These are phyloP conservation scores for Cryptococcus maquisensis DNA, from an alignment of 1,284 basidiomycete genomes.

Conservation along the genomic window DNA sequence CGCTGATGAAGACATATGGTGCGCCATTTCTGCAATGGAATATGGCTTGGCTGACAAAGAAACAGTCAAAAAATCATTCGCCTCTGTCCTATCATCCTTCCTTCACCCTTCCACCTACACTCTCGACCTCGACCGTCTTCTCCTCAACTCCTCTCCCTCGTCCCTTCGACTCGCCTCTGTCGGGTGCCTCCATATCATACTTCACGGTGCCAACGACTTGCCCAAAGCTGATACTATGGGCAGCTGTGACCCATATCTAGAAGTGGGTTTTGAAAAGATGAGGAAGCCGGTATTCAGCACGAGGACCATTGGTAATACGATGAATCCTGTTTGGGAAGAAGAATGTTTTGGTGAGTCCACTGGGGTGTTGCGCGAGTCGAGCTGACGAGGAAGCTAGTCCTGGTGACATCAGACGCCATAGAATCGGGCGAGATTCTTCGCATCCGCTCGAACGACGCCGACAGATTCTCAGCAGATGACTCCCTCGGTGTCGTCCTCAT, in stretches of 20 bases:
- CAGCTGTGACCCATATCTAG: slow-evolving; percentile 47
- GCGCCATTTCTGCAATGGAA: background rate
- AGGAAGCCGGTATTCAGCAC: slow-evolving; percentile 47
- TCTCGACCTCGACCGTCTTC: slow-evolving; percentile 46
- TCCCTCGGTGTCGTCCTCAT: slow-evolving; percentile 48
- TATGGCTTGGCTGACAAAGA: background rate
- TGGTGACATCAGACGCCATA: slow-evolving; percentile 41
- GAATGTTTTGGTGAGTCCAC: slow-evolving; percentile 36
- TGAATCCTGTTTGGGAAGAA: slow-evolving; percentile 47
- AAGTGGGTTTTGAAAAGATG: slow-evolving; percentile 42
- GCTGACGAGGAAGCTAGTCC: slow-evolving; percentile 19
- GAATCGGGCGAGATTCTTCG: slow-evolving; percentile 44
- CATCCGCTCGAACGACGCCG: slow-evolving; percentile 47
- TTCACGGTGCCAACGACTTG: slow-evolving; percentile 40
- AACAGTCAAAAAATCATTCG: slow-evolving; percentile 39
- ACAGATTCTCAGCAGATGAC: slow-evolving; percentile 51
- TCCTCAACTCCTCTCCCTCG: slow-evolving; percentile 40
- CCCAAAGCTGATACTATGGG: slow-evolving; percentile 45
- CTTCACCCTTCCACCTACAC: slow-evolving; percentile 44
- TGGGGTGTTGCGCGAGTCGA: background rate
- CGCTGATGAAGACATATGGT: slow-evolving; percentile 44
- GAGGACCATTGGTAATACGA: slow-evolving; percentile 41
- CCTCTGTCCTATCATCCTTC: slow-evolving; percentile 43
- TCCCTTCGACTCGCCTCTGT: slow-evolving; percentile 35
- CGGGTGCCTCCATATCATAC: slow-evolving; percentile 44